A percentile compares a stretch with the other conserved stretches of the same genome.
Conservation (phyloP, 768 basidiomycete species). For the Naganishia friedmannii region DNA sequence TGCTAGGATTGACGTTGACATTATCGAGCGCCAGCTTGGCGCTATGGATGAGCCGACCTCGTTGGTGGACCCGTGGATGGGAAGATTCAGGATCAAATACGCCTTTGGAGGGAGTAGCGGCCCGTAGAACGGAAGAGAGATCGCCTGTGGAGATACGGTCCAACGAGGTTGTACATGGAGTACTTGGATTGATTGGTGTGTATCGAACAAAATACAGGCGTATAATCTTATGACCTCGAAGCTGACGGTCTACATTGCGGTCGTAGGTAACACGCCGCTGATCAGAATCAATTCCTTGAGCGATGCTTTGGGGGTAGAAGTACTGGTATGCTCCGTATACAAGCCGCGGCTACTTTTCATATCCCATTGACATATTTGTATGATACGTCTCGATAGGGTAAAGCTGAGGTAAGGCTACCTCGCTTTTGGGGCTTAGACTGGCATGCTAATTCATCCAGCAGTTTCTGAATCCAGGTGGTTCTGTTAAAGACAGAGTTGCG, state of each 20-base stretch:
- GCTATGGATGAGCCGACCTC: conserved; percentile 44
- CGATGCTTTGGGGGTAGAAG: conserved; percentile 84
- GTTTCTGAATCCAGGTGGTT: conserved; percentile 96
- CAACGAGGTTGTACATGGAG: conserved; percentile 75
- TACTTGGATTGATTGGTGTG: conserved; percentile 77
- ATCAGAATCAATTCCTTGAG: conserved; percentile 87
- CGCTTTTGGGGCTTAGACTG: not conserved
- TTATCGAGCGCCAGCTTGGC: conserved; percentile 67
- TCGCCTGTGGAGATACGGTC: conserved; percentile 47
- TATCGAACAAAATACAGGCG: not conserved
- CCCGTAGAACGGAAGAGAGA: not conserved
- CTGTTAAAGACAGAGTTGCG: conserved; percentile 97
- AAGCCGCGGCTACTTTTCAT: conserved; percentile 3
- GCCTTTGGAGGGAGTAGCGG: not conserved
- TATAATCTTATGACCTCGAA: not conserved
- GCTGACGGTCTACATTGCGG: not conserved
- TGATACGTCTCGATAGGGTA: conserved; percentile 58
- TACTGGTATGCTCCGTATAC: conserved; percentile 57
- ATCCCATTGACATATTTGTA: not conserved
- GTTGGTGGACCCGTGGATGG: conserved; percentile 12
- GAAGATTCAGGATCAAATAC: not conserved
- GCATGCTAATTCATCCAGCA: conserved; percentile 46
- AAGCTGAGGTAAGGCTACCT: conserved; percentile 69
- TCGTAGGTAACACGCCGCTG: conserved; percentile 85
- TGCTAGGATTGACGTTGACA: conserved; percentile 75